Percentiles rank a stretch among this genome's conserved stretches.
Conservation (phyloP, 2,329 filamentous ascomycete genomes). For the Penicillium sp. region DNA sequence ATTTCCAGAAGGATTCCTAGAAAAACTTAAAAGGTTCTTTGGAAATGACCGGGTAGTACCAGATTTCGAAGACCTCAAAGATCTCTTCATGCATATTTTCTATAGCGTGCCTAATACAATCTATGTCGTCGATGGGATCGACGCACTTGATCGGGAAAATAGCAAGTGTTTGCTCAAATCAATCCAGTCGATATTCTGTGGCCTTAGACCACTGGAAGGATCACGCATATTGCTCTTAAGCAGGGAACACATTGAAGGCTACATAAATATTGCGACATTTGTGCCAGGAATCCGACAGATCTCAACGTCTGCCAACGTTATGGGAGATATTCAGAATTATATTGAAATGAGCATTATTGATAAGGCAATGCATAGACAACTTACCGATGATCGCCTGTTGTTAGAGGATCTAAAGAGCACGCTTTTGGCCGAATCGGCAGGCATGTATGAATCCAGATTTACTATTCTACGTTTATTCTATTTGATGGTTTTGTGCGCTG, state of each 20-base stretch:
- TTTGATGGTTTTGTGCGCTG: background rate
- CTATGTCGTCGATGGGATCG: slow-evolving; percentile 21
- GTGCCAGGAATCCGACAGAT: slow-evolving; percentile 19
- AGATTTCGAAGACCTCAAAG: slow-evolving; percentile 17
- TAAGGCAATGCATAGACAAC: slow-evolving; percentile 16
- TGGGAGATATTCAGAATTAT: slow-evolving; percentile 18
- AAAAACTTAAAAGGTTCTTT: too few relatives aligned
- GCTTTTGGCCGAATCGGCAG: slow-evolving; percentile 2
- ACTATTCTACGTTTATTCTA: too few relatives aligned
- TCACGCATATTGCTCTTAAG: slow-evolving; percentile 18
- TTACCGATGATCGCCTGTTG: slow-evolving; percentile 16
- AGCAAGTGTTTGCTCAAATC: slow-evolving; percentile 9
- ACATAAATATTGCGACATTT: slow-evolving; percentile 16
- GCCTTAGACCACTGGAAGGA: background rate
- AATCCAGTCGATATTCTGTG: slow-evolving; percentile 13
- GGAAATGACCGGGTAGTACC: too few relatives aligned
- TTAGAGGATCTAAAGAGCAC: slow-evolving; percentile 3
- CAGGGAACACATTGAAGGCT: slow-evolving; percentile 21
- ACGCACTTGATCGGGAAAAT: slow-evolving; percentile 13
- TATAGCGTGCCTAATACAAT: slow-evolving; percentile 12
- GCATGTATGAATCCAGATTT: too few relatives aligned
- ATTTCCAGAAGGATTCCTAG: too few relatives aligned
- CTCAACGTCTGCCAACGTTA: slow-evolving; percentile 18
- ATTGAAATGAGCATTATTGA: slow-evolving; percentile 19
- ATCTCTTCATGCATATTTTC: slow-evolving; percentile 16